Percentiles rank a stretch among this genome's conserved stretches.
phyloP scores from a whole-genome alignment of 2,329 filamentous ascomycete genomes.

The Dothiorella sarmentorum region DNA sequence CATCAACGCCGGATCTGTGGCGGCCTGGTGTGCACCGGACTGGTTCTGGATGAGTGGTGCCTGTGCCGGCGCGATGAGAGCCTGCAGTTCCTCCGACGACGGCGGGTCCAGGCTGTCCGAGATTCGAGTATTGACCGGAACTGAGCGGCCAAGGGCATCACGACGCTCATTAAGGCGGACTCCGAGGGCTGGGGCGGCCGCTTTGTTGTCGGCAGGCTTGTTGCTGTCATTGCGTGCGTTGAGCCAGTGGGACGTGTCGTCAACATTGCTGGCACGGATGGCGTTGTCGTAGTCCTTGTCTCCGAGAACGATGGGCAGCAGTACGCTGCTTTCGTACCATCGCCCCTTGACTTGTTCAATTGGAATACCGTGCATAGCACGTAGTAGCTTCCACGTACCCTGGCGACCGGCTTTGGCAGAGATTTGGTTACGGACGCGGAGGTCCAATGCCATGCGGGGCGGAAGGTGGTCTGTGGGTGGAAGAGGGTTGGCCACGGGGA shows the following conservation, averaged over 20 bases:
- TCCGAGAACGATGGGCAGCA: conserved; percentile 44
- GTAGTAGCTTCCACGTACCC: conserved; percentile 15
- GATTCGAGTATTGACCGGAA: conserved; percentile 39
- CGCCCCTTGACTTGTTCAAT: conserved; percentile 55
- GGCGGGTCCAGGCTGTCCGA: conserved; percentile 40
- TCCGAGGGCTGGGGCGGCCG: conserved; percentile 26
- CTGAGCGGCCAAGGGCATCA: conserved; percentile 42
- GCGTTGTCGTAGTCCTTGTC: conserved; percentile 30
- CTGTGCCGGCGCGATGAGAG: neutral
- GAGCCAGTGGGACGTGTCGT: conserved; percentile 45
- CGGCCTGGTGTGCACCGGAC: conserved; percentile 5
- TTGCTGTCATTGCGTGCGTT: conserved; percentile 44
- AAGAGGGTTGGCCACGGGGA: conserved; percentile 32
- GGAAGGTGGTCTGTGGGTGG: conserved; percentile 44
- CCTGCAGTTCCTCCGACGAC: neutral
- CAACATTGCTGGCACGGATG: conserved; percentile 39
- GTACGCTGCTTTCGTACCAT: conserved; percentile 57
- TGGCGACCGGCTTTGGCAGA: conserved; percentile 38
- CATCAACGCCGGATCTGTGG: neutral
- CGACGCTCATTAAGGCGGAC: conserved; percentile 32
- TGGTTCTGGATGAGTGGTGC: conserved; percentile 19
- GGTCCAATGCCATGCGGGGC: conserved; percentile 50
- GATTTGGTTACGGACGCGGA: conserved; percentile 46
- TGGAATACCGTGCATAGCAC: conserved; percentile 29
- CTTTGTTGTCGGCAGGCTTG: neutral